These are phyloP conservation scores for Rhynchosporium secalis DNA, from an alignment of 2,329 filamentous ascomycete species.

Conservation along the genomic window DNA sequence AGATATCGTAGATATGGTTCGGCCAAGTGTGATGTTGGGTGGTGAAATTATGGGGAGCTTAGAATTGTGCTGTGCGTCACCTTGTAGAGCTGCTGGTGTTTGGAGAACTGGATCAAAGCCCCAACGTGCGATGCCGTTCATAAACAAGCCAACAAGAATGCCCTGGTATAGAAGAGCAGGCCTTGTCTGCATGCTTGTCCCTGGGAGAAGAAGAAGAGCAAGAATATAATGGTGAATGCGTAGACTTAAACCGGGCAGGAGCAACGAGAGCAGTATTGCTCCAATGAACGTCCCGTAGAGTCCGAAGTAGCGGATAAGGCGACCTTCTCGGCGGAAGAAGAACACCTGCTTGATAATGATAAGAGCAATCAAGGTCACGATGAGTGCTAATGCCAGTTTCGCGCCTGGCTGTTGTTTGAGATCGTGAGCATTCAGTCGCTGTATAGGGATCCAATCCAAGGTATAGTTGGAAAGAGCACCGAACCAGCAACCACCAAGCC, in stretches of 20 bases:
- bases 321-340: conserved; percentile 82
- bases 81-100: conserved; percentile 71
- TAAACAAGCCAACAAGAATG: conserved; percentile 83
- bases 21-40: conserved; percentile 49
- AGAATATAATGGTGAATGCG: conserved; percentile 96
- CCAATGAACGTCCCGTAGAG: conserved; percentile 71
- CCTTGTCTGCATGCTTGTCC: conserved; percentile 84
- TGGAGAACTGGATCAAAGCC: conserved; percentile 88
- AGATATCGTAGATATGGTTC: conserved; percentile 48
- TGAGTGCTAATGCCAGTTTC: conserved; percentile 74
- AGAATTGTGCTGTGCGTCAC: conserved; percentile 64
- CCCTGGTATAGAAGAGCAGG: conserved; percentile 86
- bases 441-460: conserved; percentile 89
- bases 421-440: conserved; percentile 87
- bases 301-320: conserved; percentile 73
- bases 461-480: conserved; percentile 94
- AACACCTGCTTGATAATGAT: conserved; percentile 77
- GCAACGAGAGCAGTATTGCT: conserved; percentile 68
- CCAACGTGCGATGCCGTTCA: conserved; percentile 93
- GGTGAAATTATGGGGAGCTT: conserved; percentile 55
- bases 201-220: conserved; percentile 80
- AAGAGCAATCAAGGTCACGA: conserved; percentile 67
- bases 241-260: conserved; percentile 74
- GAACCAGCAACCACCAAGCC: conserved; percentile 88
- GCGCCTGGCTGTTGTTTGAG: conserved; percentile 87